phyloP scores from a whole-genome alignment of 257 asterid species.

The Asclepias syriaca region DNA sequence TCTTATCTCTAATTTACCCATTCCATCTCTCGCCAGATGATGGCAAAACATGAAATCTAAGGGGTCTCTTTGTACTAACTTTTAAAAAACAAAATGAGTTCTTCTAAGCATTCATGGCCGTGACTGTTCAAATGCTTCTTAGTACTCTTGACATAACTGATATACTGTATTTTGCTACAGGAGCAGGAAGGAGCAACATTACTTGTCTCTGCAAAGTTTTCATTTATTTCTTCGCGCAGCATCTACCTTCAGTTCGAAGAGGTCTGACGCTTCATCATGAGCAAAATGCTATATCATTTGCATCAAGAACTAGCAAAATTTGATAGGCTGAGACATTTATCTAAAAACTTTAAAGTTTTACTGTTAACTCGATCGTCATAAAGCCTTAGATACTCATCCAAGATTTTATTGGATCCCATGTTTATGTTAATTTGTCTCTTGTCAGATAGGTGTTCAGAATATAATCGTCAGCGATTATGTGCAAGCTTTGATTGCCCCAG shows the following conservation, averaged over 20 bases:
- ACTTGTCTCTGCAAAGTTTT: constrained; percentile 69
- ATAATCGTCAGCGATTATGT: constrained; percentile 65
- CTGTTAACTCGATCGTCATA: background rate
- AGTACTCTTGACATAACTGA: background rate
- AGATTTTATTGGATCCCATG: background rate
- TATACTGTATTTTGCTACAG: constrained; percentile 26
- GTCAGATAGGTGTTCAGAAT: constrained; percentile 64
- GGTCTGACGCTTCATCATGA: constrained; percentile 33
- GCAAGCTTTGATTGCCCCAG: constrained; percentile 85
- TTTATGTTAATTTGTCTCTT: constrained; percentile 28
- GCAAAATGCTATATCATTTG: background rate
- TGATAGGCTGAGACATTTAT: background rate
- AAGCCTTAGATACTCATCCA: background rate
- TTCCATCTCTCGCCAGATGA: background rate
- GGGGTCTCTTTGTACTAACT: background rate
- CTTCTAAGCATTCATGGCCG: background rate
- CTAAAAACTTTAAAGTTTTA: no score
- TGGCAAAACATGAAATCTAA: background rate
- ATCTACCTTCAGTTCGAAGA: constrained; percentile 82
- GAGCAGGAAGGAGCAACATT: constrained; percentile 91
- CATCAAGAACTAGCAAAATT: background rate
- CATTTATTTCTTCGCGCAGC: constrained; percentile 69
- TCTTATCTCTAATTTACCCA: background rate
- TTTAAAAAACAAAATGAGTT: background rate
- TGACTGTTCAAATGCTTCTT: background rate